These are phyloP conservation scores for Durusdinium trenchii DNA, from an alignment of 73 alveolate species.

Conservation along the genomic window DNA sequence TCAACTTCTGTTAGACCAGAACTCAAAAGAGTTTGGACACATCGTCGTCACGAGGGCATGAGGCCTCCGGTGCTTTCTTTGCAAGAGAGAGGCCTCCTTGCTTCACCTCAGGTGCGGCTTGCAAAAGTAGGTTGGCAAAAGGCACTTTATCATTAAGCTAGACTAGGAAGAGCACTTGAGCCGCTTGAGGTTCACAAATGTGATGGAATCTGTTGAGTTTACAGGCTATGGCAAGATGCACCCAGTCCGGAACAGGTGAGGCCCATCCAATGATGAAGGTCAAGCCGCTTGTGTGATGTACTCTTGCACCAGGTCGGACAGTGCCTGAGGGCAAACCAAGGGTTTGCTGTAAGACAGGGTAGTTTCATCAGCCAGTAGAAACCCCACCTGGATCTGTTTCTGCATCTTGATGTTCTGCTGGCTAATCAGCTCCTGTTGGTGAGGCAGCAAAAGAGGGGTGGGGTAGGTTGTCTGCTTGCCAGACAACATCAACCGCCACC, in stretches of 20 bases:
- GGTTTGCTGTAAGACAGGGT: not conserved
- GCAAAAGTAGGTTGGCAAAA: not conserved
- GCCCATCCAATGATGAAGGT: not conserved
- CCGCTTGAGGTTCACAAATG: no score
- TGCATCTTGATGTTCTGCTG: constrained; percentile 65
- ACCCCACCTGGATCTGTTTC: constrained; percentile 30
- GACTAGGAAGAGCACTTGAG: no score
- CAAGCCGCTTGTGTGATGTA: constrained; percentile 19
- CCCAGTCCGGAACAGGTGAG: not conserved
- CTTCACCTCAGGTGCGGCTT: not conserved
- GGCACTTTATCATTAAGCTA: no score
- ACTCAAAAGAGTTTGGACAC: no score
- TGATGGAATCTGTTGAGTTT: no score
- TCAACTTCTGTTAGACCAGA: no score
- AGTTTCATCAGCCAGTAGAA: not conserved
- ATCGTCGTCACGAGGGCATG: not conserved
- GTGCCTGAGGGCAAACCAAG: not conserved
- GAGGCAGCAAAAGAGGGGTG: no score
- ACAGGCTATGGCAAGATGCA: not conserved
- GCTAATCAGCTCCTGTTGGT: constrained; percentile 11
- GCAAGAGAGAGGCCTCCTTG: constrained; percentile 24
- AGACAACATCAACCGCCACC: no score
- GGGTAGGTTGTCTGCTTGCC: no score
- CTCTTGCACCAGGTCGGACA: constrained; percentile 57
- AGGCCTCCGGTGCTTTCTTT: not conserved